Conservation (phyloP, 768 basidiomycete species). For the Naganishia friedmannii region DNA sequence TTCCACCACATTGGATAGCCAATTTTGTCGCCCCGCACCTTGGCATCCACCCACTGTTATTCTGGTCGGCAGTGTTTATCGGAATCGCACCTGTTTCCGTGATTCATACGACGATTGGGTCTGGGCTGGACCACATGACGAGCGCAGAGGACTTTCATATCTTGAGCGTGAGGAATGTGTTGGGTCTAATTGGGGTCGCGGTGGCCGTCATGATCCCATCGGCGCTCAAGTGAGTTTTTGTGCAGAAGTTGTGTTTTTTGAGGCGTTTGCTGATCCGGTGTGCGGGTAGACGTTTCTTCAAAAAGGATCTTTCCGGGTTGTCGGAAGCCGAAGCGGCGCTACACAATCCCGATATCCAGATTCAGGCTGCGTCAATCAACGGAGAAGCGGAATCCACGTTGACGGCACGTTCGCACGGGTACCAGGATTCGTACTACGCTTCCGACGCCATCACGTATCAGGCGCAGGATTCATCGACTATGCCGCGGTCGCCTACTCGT, state of each 20-base stretch:
- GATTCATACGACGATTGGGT: constrained; percentile 92
- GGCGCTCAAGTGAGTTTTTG: constrained; percentile 71
- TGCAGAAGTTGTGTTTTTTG: neutral
- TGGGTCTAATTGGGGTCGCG: constrained; percentile 76
- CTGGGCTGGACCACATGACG: constrained; percentile 89
- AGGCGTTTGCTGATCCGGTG: neutral
- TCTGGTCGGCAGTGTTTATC: constrained; percentile 86
- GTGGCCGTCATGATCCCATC: constrained; percentile 92
- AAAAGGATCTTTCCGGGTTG: constrained; percentile 30
- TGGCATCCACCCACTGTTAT: constrained; percentile 75
- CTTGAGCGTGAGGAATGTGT: constrained; percentile 85
- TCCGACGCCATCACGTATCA: constrained; percentile 33
- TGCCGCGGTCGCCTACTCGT: constrained; percentile 37
- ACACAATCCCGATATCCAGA: constrained; percentile 22
- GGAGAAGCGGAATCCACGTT: constrained; percentile 8
- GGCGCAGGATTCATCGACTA: constrained; percentile 43
- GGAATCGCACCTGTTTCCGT: constrained; percentile 83
- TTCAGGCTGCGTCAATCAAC: constrained; percentile 13
- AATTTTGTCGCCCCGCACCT: constrained; percentile 90
- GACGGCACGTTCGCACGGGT: neutral
- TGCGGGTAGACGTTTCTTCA: constrained; percentile 30
- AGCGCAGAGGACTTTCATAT: constrained; percentile 88
- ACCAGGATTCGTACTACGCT: constrained; percentile 9
- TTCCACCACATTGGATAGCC: constrained; percentile 89
- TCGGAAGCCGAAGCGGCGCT: constrained; percentile 30